A percentile compares a stretch with the other conserved stretches of the same genome.
These are phyloP conservation scores for Trichophyton schoenleinii DNA, from an alignment of 2,329 filamentous ascomycete species.

Conservation along the genomic window DNA sequence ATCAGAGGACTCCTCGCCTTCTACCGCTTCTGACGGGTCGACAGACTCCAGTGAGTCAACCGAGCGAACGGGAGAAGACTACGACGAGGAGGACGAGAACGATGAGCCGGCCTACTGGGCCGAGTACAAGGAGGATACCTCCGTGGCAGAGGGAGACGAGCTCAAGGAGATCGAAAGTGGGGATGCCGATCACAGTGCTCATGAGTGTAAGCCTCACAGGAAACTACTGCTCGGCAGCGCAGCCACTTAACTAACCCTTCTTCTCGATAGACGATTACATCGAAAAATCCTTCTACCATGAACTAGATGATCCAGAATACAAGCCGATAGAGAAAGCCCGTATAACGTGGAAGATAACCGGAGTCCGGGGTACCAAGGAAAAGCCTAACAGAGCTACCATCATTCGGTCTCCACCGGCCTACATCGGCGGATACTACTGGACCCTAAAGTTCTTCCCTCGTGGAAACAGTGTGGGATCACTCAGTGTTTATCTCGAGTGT, in stretches of 20 bases:
- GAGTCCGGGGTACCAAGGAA: slow-evolving; percentile 49
- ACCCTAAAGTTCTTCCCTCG: slow-evolving; percentile 53
- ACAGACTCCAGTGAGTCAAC: slow-evolving; percentile 9
- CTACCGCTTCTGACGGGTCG: slow-evolving; percentile 7
- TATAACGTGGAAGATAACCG: slow-evolving; percentile 47
- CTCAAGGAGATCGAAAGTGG: slow-evolving; percentile 42
- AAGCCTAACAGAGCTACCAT: slow-evolving; percentile 46
- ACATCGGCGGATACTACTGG: slow-evolving; percentile 50
- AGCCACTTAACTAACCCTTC: background rate
- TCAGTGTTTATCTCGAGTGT: slow-evolving; percentile 52
- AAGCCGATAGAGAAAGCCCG: slow-evolving; percentile 41
- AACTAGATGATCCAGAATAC: slow-evolving; percentile 47
- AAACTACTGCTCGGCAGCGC: slow-evolving; percentile 17
- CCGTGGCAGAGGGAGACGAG: slow-evolving; percentile 45
- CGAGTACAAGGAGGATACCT: slow-evolving; percentile 44
- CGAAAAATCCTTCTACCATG: slow-evolving; percentile 44
- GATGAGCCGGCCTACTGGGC: slow-evolving; percentile 38
- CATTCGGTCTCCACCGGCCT: slow-evolving; percentile 46
- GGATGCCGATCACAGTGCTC: slow-evolving; percentile 41
- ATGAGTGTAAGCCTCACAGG: slow-evolving; percentile 34
- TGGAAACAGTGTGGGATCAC: slow-evolving; percentile 45
- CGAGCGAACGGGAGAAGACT: slow-evolving; percentile 8
- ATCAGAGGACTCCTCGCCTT: slow-evolving; percentile 8
- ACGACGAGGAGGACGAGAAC: slow-evolving; percentile 7
- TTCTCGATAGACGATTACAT: slow-evolving; percentile 39